Evolutionary conservation across 169 alveolate species (phyloP).

Genomic region (Plasmodium vivax): DNA sequence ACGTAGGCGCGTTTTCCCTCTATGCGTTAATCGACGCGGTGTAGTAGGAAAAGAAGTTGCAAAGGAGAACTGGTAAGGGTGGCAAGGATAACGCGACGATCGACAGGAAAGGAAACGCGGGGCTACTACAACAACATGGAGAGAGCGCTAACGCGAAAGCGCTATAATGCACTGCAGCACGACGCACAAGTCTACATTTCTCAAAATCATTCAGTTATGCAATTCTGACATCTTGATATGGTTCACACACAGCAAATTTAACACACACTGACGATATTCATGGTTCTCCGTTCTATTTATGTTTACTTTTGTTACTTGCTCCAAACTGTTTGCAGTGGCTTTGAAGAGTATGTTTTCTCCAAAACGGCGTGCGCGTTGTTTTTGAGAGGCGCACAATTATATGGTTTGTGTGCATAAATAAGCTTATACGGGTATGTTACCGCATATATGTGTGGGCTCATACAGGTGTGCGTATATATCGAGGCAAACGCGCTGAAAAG

Average conservation of each 20-base stretch:
- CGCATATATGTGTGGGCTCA: slow-evolving; percentile 14
- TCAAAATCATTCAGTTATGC: slow-evolving; percentile 3
- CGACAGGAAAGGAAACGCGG: not conserved
- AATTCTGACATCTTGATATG: slow-evolving; percentile 35
- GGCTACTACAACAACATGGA: not conserved
- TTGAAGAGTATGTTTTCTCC: slow-evolving; percentile 9
- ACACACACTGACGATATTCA: slow-evolving; percentile 10
- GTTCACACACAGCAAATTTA: slow-evolving; percentile 19
- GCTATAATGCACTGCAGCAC: not conserved
- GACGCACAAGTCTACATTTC: slow-evolving; percentile 1
- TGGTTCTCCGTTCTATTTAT: slow-evolving; percentile 17
- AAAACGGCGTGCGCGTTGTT: not conserved
- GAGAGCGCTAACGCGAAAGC: not conserved
- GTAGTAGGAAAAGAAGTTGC: not conserved
- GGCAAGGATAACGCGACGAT: not conserved
- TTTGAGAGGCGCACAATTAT: not conserved
- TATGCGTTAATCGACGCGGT: not conserved
- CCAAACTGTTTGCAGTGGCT: not conserved
- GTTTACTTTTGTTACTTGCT: not conserved
- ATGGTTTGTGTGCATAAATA: not conserved
- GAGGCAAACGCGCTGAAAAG: not conserved
- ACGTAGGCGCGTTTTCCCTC: not conserved
- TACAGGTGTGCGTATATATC: not conserved
- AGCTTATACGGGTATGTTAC: not conserved
- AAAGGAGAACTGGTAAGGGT: not conserved